phyloP scores from a whole-genome alignment of 805 yeast genomes.

The Metschnikowia picachoensis region DNA sequence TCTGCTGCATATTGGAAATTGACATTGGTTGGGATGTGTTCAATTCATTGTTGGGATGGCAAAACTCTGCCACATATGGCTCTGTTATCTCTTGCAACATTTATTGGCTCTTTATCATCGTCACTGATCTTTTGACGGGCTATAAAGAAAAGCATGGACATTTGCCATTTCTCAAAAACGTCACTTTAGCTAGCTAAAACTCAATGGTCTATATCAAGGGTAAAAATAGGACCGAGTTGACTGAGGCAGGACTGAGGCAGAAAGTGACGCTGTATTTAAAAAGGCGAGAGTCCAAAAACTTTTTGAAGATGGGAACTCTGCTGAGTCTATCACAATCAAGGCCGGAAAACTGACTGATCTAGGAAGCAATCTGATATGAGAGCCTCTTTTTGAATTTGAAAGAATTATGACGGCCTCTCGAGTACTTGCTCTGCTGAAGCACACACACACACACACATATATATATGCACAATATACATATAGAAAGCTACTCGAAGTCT shows the following conservation, averaged over 20 bases:
- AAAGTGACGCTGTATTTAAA: constrained; percentile 50
- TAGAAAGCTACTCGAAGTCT: neutral
- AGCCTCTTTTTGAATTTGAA: neutral
- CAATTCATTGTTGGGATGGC: constrained; percentile 95
- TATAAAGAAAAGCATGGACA: constrained; percentile 84
- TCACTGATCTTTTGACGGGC: constrained; percentile 56
- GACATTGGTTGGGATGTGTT: constrained; percentile 97
- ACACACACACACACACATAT: constrained; percentile 18
- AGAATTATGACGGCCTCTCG: neutral
- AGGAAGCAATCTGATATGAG: neutral
- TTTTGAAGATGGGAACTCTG: constrained; percentile 6
- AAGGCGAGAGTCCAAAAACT: constrained; percentile 22
- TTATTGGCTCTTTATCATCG: constrained; percentile 76
- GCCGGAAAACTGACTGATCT: constrained; percentile 6
- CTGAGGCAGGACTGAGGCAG: constrained; percentile 38
- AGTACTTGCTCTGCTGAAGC: constrained; percentile 5
- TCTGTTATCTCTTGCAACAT: constrained; percentile 84
- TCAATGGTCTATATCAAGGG: constrained; percentile 72
- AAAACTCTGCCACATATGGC: constrained; percentile 91
- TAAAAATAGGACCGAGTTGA: constrained; percentile 58
- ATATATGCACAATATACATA: too few species aligned
- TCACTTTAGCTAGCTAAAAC: constrained; percentile 49
- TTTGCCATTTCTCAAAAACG: constrained; percentile 54
- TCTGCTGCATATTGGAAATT: constrained; percentile 85
- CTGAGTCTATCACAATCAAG: constrained; percentile 10